These are phyloP conservation scores for Omphalea diandra DNA, from an alignment of 441 rosid species.

Conservation along the genomic window DNA sequence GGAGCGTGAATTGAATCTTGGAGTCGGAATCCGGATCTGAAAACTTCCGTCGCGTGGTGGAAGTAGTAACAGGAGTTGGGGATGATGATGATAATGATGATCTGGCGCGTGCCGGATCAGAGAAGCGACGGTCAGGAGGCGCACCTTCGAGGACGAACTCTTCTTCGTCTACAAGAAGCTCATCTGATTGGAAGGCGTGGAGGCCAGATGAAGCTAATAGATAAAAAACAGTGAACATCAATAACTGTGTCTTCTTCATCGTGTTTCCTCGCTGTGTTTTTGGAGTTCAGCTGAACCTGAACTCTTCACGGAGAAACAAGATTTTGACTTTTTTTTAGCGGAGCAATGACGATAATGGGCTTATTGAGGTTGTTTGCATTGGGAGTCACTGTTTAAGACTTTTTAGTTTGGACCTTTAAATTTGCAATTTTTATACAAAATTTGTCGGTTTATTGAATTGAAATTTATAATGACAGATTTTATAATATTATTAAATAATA, in stretches of 20 bases:
- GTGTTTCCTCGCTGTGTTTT: background rate
- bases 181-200: constrained; percentile 70
- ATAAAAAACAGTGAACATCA: constrained; percentile 7
- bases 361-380: no score
- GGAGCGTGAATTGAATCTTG: constrained; percentile 85
- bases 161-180: constrained; percentile 77
- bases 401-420: no score
- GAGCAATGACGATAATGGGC: no score
- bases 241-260: background rate
- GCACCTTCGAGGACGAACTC: constrained; percentile 74
- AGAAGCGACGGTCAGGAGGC: constrained; percentile 21
- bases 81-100: no score
- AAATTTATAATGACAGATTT: no score
- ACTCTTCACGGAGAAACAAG: no score
- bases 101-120: constrained; percentile 29
- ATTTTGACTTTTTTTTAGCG: no score
- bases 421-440: no score
- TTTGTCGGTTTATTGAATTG: no score
- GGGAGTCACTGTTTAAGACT: no score
- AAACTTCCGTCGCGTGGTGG: constrained; percentile 43
- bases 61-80: constrained; percentile 28
- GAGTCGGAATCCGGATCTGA: constrained; percentile 83
- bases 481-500: no score
- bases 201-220: constrained; percentile 7
- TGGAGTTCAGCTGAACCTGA: constrained; percentile 6